Percentiles rank a stretch among this genome's conserved stretches.
Conservation (phyloP, 148 eudicot species). For the Camellia granthamiana region DNA sequence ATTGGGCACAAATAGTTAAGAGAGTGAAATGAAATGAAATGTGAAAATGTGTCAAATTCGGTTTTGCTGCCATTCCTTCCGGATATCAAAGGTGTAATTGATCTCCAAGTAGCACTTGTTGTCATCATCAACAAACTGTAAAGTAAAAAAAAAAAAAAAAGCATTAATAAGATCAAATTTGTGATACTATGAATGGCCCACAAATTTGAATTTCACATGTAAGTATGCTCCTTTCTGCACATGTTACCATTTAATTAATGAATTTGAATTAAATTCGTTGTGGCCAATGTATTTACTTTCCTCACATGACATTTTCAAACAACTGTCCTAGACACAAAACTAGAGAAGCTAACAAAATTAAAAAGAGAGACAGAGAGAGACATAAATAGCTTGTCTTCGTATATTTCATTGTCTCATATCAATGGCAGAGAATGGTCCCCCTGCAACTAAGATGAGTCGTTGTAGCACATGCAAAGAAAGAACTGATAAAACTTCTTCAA, state of each 20-base stretch:
- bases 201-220: constrained; percentile 16
- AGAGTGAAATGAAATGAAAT: background rate
- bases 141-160: background rate
- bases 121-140: constrained; percentile 81
- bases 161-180: background rate
- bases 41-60: background rate
- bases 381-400: background rate
- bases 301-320: constrained; percentile 5
- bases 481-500: background rate
- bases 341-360: background rate
- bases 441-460: background rate
- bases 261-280: background rate
- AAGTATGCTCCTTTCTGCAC: background rate
- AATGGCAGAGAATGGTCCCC: constrained; percentile 17
- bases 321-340: background rate
- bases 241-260: no score
- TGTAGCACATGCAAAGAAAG: background rate
- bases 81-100: constrained; percentile 70
- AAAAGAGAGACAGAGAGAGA: no score
- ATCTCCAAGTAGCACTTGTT: constrained; percentile 79
- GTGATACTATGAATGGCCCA: background rate
- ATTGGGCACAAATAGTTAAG: background rate
- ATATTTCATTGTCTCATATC: background rate
- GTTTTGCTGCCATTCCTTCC: constrained; percentile 55
- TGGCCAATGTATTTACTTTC: background rate